A percentile compares a stretch with the other conserved stretches of the same genome.
phyloP scores from a whole-genome alignment of 306 rosid genomes.

The Begonia fuchsioides region DNA sequence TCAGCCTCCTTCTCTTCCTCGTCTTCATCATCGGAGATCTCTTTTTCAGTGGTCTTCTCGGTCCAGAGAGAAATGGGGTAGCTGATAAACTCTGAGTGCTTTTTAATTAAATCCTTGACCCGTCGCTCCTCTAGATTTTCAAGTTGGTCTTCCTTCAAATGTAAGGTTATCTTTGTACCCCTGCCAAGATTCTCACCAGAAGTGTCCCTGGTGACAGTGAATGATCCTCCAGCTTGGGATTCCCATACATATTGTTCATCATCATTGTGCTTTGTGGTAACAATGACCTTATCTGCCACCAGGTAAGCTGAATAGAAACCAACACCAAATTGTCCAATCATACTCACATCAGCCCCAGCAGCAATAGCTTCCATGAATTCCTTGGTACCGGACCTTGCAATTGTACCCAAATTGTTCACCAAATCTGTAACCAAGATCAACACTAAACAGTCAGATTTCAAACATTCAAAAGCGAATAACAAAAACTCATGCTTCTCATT shows the following conservation, averaged over 20 bases:
- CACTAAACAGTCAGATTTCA: no score
- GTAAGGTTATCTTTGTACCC: constrained; percentile 66
- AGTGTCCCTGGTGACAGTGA: constrained; percentile 18
- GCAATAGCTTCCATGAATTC: constrained; percentile 63
- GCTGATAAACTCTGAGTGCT: constrained; percentile 30
- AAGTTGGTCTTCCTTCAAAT: neutral
- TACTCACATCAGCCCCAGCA: no score
- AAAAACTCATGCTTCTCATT: constrained; percentile 10
- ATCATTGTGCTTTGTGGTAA: no score
- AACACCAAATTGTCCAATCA: constrained; percentile 51
- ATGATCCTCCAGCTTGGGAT: constrained; percentile 49
- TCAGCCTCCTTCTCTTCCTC: constrained; percentile 85
- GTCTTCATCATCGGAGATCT: constrained; percentile 76
- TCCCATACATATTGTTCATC: no score
- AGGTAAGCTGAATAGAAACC: constrained; percentile 78
- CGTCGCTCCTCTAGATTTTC: no score
- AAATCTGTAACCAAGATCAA: constrained; percentile 14
- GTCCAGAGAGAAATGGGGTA: no score
- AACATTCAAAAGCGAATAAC: no score
- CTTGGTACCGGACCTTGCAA: constrained; percentile 74
- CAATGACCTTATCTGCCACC: constrained; percentile 25
- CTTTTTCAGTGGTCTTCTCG: constrained; percentile 34
- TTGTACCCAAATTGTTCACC: constrained; percentile 85
- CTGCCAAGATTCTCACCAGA: constrained; percentile 69
- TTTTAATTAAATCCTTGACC: constrained; percentile 30